Evolutionary conservation across 139 green algal genomes (phyloP).

Genomic region (Asterochloris sp.): DNA sequence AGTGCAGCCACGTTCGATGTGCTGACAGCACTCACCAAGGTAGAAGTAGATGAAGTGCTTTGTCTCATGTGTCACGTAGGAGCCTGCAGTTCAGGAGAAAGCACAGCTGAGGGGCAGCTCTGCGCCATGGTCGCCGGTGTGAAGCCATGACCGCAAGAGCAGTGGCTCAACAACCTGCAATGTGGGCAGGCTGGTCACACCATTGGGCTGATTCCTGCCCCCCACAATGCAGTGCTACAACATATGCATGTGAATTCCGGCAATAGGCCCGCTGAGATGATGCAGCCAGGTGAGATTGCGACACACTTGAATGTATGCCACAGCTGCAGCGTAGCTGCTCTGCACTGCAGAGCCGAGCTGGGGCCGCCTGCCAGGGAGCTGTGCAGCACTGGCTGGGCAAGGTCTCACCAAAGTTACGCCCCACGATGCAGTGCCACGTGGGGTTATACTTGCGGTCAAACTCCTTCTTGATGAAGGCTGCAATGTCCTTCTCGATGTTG

Average conservation of each 20-base stretch:
- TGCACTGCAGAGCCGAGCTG: too few species aligned
- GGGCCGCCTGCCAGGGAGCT: not conserved
- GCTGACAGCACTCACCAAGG: slow-evolving; percentile 44
- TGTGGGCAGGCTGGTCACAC: too few species aligned
- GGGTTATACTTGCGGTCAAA: slow-evolving; percentile 98
- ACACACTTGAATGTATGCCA: too few species aligned
- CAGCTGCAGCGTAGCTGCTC: too few species aligned
- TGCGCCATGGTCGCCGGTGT: not conserved
- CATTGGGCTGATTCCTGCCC: too few species aligned
- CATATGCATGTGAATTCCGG: too few species aligned
- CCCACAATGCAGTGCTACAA: too few species aligned
- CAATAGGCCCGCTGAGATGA: too few species aligned
- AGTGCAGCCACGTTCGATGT: not conserved
- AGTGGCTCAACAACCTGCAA: too few species aligned
- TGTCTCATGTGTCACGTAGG: slow-evolving; percentile 97
- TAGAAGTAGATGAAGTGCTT: slow-evolving; percentile 99
- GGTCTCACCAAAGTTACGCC: slow-evolving; percentile 88
- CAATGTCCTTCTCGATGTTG: slow-evolving; percentile 99
- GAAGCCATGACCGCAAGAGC: too few species aligned
- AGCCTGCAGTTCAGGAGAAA: slow-evolving; percentile 51
- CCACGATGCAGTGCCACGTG: slow-evolving; percentile 99
- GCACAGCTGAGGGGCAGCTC: not conserved
- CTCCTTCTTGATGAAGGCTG: slow-evolving; percentile 98
- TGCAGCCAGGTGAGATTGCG: too few species aligned
- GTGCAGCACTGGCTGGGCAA: not conserved